A percentile compares a stretch with the other conserved stretches of the same genome.
These are phyloP conservation scores for Talaromyces sp. DNA, from an alignment of 2,329 filamentous ascomycete species.

Conservation along the genomic window DNA sequence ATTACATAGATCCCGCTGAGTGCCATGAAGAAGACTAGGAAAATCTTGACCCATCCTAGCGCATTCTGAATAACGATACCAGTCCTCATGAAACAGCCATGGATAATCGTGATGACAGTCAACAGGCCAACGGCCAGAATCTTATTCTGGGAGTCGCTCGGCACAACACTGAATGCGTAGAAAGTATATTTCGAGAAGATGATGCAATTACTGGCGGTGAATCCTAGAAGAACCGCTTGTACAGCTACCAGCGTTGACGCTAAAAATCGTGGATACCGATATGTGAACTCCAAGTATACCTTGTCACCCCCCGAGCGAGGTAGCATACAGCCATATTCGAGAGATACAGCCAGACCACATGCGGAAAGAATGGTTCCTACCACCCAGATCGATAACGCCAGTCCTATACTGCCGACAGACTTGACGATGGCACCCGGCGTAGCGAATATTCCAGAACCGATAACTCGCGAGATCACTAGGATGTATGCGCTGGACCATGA, in stretches of 20 bases:
- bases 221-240: constrained; percentile 62
- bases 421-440: constrained; percentile 66
- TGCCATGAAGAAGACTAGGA: constrained; percentile 60
- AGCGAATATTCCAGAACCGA: constrained; percentile 70
- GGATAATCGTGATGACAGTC: constrained; percentile 56
- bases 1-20: constrained; percentile 60
- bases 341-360: constrained; percentile 58
- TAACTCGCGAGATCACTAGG: constrained; percentile 64
- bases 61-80: constrained; percentile 61
- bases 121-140: constrained; percentile 56
- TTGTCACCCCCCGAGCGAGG: constrained; percentile 67
- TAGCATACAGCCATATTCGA: constrained; percentile 70
- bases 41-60: constrained; percentile 63
- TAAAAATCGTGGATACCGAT: constrained; percentile 60
- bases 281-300: constrained; percentile 69
- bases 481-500: constrained; percentile 64
- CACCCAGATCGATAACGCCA: constrained; percentile 62
- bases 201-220: constrained; percentile 68
- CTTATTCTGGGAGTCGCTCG: constrained; percentile 54
- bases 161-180: constrained; percentile 55
- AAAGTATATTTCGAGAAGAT: constrained; percentile 65
- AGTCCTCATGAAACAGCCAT: constrained; percentile 56
- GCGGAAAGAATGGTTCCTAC: constrained; percentile 60
- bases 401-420: constrained; percentile 63
- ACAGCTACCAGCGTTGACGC: constrained; percentile 63